These are phyloP conservation scores for Borovskyia barvae DNA, from an alignment of 208 protist species.

Conservation along the genomic window DNA sequence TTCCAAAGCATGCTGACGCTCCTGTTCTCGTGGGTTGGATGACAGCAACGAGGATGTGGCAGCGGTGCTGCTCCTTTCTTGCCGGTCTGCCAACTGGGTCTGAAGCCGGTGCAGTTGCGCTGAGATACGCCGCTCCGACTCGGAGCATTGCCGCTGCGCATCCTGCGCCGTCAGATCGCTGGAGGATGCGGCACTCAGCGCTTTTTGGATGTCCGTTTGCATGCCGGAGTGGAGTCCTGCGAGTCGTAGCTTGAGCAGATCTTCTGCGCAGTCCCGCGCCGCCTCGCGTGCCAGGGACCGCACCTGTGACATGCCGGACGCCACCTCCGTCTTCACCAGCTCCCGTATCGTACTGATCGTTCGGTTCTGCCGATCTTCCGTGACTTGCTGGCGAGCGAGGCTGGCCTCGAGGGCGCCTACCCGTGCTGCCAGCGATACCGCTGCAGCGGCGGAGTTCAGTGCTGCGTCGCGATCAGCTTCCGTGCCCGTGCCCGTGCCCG, in stretches of 20 bases:
- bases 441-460: neutral
- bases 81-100: slow-evolving; percentile 15
- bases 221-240: slow-evolving; percentile 45
- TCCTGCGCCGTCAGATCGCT: slow-evolving; percentile 36
- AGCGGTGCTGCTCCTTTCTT: slow-evolving; percentile 15
- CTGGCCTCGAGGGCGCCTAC: slow-evolving; percentile 56
- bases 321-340: slow-evolving; percentile 52
- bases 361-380: slow-evolving; percentile 50
- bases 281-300: slow-evolving; percentile 71
- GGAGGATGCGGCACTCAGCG: slow-evolving; percentile 41
- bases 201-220: slow-evolving; percentile 47
- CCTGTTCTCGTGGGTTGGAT: slow-evolving; percentile 2
- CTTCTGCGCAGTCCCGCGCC: slow-evolving; percentile 60
- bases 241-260: slow-evolving; percentile 57
- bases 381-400: slow-evolving; percentile 31
- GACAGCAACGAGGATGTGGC: neutral
- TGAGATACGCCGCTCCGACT: slow-evolving; percentile 14
- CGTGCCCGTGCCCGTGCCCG: slow-evolving; percentile 15
- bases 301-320: slow-evolving; percentile 62
- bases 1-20: slow-evolving; percentile 7
- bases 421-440: slow-evolving; percentile 20
- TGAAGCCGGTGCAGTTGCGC: slow-evolving; percentile 25
- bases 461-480: neutral
- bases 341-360: slow-evolving; percentile 37
- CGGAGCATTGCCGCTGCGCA: slow-evolving; percentile 22